These are phyloP conservation scores for Gyromitra esculenta DNA, from an alignment of 2,329 filamentous ascomycete genomes.

Conservation along the genomic window DNA sequence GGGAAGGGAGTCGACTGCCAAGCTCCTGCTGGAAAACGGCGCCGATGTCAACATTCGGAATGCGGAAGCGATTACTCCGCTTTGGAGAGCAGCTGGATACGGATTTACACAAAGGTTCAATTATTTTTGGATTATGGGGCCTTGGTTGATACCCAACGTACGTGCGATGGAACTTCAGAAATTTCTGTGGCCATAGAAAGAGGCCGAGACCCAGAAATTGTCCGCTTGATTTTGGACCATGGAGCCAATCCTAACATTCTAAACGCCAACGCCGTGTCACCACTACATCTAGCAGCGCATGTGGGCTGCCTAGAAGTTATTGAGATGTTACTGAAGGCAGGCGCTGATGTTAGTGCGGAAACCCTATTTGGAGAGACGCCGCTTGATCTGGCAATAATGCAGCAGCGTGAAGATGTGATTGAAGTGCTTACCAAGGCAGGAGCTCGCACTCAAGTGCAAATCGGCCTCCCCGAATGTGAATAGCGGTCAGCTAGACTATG, in stretches of 20 bases:
- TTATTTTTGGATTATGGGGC: background rate
- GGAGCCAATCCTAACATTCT: conserved; percentile 3
- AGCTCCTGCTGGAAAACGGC: background rate
- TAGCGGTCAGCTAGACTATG: no score
- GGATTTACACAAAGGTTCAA: background rate
- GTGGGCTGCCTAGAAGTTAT: background rate
- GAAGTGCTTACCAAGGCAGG: background rate
- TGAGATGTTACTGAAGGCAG: background rate
- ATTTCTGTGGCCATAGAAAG: background rate
- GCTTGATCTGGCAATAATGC: background rate
- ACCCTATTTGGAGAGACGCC: background rate
- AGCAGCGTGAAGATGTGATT: background rate
- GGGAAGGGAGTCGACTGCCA: background rate
- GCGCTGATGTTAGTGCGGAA: background rate
- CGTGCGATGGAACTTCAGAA: background rate
- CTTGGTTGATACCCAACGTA: background rate
- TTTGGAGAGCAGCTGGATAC: background rate
- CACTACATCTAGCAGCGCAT: background rate
- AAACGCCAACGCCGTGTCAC: background rate
- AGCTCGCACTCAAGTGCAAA: background rate
- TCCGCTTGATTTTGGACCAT: background rate
- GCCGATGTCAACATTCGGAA: background rate
- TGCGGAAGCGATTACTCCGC: background rate
- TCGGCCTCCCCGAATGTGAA: no score
- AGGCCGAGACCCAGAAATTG: background rate